Evolutionary conservation across 306 rosid genomes (phyloP), one percentile per base, ranked within the genome.

Genomic region (Pyrus bretschneideri): DNA sequence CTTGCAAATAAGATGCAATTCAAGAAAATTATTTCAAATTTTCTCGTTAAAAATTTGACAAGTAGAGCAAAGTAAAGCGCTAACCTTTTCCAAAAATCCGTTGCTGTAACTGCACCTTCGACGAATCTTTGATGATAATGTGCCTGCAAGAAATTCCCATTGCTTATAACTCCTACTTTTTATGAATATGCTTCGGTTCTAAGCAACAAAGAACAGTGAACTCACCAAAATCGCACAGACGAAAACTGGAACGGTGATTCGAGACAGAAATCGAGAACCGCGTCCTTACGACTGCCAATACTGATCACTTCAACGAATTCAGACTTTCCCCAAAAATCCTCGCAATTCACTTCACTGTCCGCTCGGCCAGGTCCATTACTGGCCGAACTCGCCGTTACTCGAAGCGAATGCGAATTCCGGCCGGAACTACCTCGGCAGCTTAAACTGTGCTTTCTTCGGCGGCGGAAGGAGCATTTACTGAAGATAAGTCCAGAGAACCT

Each of bases 241-340:
- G 91, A 73, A 12, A 80, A 79, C 82, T 70, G 81, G 75, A 92
- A 87, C 12, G 86, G 90, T 63, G 96, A 89, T 42, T 82, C 85
- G 78, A 91, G 80, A 85, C 95, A 92, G 75, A 89, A 94, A 73
- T 90, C 96, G 31, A 94, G 66, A 54, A 90, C 86, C 30, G 93
- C 93, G 33, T 94, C 96, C 85, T 86, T 94, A 76, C 98, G 85
- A 80, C 95, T 84, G n/a, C 98, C 98, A 82, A 90, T 89, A 77
- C 85, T 90, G 63, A 94, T 79, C 42, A 94, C 96, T 40, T 94
- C 97, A 67, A 94, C 87, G 46, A 78, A 46, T 66, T 86, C 91
- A 40, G 80, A 70, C 54, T 88, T 87, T 11, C 77, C 70, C 88
- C 88, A 84, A 66, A 82, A 80, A 73, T 72, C 82, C 29, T 60